Base-by-base conservation (phyloP, 2,329 filamentous ascomycete genomes). In the Trichocomaceae sp. region DNA sequence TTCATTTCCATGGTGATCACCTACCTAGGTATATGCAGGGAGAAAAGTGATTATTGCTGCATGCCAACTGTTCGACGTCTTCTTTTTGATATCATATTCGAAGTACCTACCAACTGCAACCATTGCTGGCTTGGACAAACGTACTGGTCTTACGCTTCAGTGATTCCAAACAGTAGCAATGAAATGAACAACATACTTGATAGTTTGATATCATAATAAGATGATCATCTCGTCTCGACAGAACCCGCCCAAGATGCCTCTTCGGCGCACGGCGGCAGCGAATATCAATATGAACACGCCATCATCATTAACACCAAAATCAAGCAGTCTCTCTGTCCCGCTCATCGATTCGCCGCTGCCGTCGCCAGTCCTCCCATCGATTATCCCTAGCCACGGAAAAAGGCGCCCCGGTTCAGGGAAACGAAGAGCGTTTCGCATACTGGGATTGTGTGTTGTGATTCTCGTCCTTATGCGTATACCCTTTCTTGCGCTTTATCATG, bases 281-380 rank as follows among this genome's bases (percentile, higher is more conserved):
- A 55, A 54, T 33, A 57, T n/a, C n/a, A n/a, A n/a, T n/a, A n/a
- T n/a, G n/a, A n/a, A n/a, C n/a, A n/a, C n/a, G n/a, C n/a, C 57
- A 26, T 57, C 59, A 26, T 35, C 46, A n/a, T 57, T 59, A 17
- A 56, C 58, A 51, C 44, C 55, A 17, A 57, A 54, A 37, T 45
- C 23, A 22, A 51, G 22, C 31, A 51, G 17, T 39, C 37, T 57
- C 64, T 81, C 22, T 81, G 81, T 49, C 85, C 33, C 83, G 59
- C 78, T 88, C 39, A 74, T 85, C 61, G 84, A 83, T 68, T 84
- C 82, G 23, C 87, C 86, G 23, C 85, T 86, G 3, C 80, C 81
- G 33, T 92, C 85, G 1, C 87, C 86, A 2, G 82, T 82, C 59
- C 79, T 90, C 49, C 88, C 86, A 12, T 83, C 82, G 13, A 77